Evolutionary conservation across 2,329 filamentous ascomycete genomes (phyloP), one percentile per base, ranked within the genome.

Genomic region (Diaporthe citriasiana): DNA sequence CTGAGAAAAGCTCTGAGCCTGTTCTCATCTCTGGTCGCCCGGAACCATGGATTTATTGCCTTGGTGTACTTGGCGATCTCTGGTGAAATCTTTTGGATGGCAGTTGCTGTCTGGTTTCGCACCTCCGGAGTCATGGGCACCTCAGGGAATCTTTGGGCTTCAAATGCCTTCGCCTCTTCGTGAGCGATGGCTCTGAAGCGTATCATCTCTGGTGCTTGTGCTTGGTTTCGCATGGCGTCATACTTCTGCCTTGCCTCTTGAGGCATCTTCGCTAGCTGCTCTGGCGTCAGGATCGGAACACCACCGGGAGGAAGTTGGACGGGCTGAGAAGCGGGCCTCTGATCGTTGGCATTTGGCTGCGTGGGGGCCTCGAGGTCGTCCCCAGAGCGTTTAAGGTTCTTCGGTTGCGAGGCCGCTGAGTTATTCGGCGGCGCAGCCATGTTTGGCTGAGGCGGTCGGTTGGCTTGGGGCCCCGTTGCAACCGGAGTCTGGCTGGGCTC

Each of bases 1-100:
- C 84, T 85, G 82, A 90, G 89, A 76, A 89, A 90, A 81, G 85
- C 83, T 76, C 82, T 86, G 6, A 87, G 86, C 50, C 88, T 85
- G 15, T 77, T 78, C 71, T 90, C 88, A 73, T 90, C 88, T 22
- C 82, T 83, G 0, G 86, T 87, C 27, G 85, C 78, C 4, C 79
- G 77, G 75, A 87, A 90, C 88, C 88, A 90, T 30, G 81, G 85
- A 38, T 80, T 82, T 5, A 90, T 78, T 1, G 82, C 81, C 72
- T 83, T 85, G 25, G 84, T 84, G 12, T 51, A 42, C 45, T 66
- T 66, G 19, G 9, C 19, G 45, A 66, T 51, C 33, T 66, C 63
- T n/a, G 38, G 45, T 0, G n/a, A 66, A 27, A 89, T 80, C 76
- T 85, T 87, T 27, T 76, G 78, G 80, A 89, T 82, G 78, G 86